Base-by-base conservation (phyloP, 1,284 basidiomycete genomes). In the Inonotus obliquus region DNA sequence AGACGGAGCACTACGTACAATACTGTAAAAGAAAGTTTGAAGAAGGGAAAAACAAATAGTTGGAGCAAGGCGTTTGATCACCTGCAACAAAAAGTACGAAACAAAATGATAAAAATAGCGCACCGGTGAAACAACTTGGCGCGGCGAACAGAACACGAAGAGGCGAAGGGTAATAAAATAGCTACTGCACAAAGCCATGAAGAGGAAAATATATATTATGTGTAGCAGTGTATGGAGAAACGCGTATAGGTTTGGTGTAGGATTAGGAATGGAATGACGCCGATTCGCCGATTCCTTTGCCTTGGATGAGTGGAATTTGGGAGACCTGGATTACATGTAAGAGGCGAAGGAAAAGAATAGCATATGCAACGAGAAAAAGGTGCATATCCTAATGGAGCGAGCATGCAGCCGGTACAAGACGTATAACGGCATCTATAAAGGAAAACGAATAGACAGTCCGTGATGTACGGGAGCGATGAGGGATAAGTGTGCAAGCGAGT, bases 61-160 rank as follows among this genome's bases (percentile, higher is more conserved):
- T n/a, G n/a, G n/a, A n/a, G n/a, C n/a, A n/a, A n/a, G n/a, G n/a
- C n/a, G n/a, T 57, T 32, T 37, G 49, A 64, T 38, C 51, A 56
- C 25, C 59, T 60, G 54, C 57, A 54, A 47, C n/a, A 57, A 49
- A 23, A 54, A 52, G 54, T 52, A 59, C 49, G 44, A 52, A 53
- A 58, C 27, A 55, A 66, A 60, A 61, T 44, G 41, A 38, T 47
- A 47, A 58, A 56, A 45, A 49, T 37, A 14, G 39, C 52, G 44
- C 51, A n/a, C 17, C 23, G 35, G 37, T 19, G 54, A 17, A 29
- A 59, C 48, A 53, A 41, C 54, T 44, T 11, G 19, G n/a, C 14
- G n/a, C 37, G 38, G 53, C 21, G 41, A 57, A 25, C 38, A 57
- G 54, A 49, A 29, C 7, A n/a, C 39, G 21, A 21, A 17, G 29